Evolutionary conservation across 1,284 basidiomycete species (phyloP), one percentile per base, ranked within the genome.

Genomic region (Erythrobasidium hasegawianum): DNA sequence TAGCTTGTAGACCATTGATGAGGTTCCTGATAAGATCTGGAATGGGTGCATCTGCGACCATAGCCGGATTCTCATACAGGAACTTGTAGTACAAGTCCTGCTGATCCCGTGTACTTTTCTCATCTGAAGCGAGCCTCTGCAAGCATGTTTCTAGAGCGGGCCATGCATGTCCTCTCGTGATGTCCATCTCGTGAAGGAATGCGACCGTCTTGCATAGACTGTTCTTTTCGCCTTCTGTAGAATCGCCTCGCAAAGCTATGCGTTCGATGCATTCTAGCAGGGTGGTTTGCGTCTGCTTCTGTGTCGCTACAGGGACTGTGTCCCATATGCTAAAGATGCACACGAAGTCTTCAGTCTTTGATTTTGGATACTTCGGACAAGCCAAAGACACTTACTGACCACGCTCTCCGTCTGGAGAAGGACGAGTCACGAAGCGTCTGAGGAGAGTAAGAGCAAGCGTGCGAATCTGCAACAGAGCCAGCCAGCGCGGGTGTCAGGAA

Each of bases 81-180:
- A 64, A 57, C 11, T 24, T 55, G 20, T 56, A 64, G 54, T 52
- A 64, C n/a, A 64, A 54, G 13, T 53, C 13, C 43, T 64, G 52
- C 29, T 45, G n/a, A 8, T 47, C 43, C 22, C 22, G 16, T 24
- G 43, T 24, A n/a, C 16, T n/a, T 24, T 24, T n/a, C n/a, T 47
- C 41, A 16, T 52, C 24, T n/a, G 54, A 26, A 55, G 49, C 45
- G 5, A 64, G 61, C 38, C 47, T 29, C 18, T 24, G 54, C 14
- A 64, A 20, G 14, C 40, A 45, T 13, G 41, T 41, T 26, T 64
- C 54, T 1, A 64, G 54, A 20, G 49, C 61, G 24, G 61, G 53
- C 61, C 61, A 64, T 1, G 39, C 38, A 24, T 64, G 45, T 27
- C 26, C 26, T 22, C 50, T n/a, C 20, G n/a, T 27, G 18, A n/a